A percentile compares a stretch with the other conserved stretches of the same genome.
Evolutionary conservation across 2,329 filamentous ascomycete genomes (phyloP).

Genomic region (Paraphoma sp.): DNA sequence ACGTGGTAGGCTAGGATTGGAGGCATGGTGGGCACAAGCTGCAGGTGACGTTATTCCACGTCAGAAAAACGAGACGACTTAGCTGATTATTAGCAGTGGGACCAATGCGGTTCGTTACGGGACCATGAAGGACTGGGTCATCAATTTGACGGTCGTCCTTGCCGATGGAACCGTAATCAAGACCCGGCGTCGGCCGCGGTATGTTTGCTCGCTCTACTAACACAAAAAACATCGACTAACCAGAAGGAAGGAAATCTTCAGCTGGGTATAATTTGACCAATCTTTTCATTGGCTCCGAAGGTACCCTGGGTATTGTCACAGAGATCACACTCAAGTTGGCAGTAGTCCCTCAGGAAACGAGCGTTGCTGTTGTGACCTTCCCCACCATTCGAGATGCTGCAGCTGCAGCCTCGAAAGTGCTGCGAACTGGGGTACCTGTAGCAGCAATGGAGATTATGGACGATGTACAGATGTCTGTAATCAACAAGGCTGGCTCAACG

Average conservation of each 20-base stretch:
- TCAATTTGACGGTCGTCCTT: conserved; percentile 81
- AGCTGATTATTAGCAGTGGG: conserved; percentile 58
- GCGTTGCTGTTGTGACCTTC: conserved; percentile 81
- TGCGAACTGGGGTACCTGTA: conserved; percentile 75
- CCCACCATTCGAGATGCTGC: conserved; percentile 79
- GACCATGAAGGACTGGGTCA: conserved; percentile 88
- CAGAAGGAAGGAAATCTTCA: conserved; percentile 66
- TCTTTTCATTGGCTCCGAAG: conserved; percentile 81
- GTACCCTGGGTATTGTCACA: conserved; percentile 80
- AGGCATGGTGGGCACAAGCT: conserved; percentile 82
- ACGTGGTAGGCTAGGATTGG: conserved; percentile 70
- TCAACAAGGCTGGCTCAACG: conserved; percentile 76
- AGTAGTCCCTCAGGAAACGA: conserved; percentile 76
- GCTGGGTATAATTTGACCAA: conserved; percentile 84
- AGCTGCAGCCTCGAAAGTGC: conserved; percentile 75
- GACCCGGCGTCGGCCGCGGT: conserved; percentile 74
- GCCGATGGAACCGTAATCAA: conserved; percentile 82
- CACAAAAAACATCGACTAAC: conserved; percentile 7
- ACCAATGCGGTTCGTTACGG: conserved; percentile 83
- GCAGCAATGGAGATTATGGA: conserved; percentile 88
- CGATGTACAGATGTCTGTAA: conserved; percentile 83
- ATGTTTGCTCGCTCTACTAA: conserved; percentile 9
- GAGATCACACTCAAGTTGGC: conserved; percentile 83
- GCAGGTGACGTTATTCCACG: conserved; percentile 39
- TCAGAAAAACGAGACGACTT: neutral